A percentile compares a stretch with the other conserved stretches of the same genome.
Evolutionary conservation across 129 eudicot species (phyloP).

Genomic region (Calendula officinalis): DNA sequence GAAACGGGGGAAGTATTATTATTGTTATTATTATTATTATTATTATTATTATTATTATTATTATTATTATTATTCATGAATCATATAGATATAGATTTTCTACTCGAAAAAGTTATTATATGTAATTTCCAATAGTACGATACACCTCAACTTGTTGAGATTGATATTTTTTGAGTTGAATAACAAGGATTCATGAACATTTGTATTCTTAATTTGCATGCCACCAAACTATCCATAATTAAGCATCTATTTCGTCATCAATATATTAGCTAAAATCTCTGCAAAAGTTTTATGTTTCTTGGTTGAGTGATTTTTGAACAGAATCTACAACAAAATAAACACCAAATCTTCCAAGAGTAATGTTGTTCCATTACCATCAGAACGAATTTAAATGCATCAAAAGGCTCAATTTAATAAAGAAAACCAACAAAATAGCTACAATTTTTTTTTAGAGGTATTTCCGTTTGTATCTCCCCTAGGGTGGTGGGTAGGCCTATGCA

Average conservation of each 20-base stretch:
- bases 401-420: background rate
- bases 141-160: background rate
- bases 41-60: too few relatives aligned
- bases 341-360: constrained; percentile 26
- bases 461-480: too few relatives aligned
- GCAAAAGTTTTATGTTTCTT: constrained; percentile 17
- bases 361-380: constrained; percentile 1
- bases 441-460: background rate
- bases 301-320: constrained; percentile 17
- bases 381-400: background rate
- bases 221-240: background rate
- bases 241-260: background rate
- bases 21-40: too few relatives aligned
- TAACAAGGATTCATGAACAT: constrained; percentile 2
- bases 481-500: too few relatives aligned
- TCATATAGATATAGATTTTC: background rate
- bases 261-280: constrained; percentile 20
- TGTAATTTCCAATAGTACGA: background rate
- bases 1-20: too few relatives aligned
- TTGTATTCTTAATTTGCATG: background rate
- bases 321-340: constrained; percentile 21
- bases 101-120: background rate
- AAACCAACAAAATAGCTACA: background rate
- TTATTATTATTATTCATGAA: too few relatives aligned
- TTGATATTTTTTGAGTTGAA: background rate